Conservation (phyloP, 805 yeast species). For the Candida maesae region DNA sequence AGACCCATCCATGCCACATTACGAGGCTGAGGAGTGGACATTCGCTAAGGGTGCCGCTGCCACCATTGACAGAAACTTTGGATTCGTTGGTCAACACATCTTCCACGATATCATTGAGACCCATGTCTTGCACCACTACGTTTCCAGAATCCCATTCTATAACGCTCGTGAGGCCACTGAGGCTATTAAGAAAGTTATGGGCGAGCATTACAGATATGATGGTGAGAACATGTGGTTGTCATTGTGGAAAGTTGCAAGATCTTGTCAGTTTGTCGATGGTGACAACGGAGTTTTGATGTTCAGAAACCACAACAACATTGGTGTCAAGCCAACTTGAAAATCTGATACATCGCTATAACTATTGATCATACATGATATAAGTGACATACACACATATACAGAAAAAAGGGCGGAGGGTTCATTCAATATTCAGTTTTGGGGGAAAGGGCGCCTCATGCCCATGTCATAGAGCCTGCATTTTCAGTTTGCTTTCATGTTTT, state of each 20-base stretch:
- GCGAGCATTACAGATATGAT: conserved; percentile 64
- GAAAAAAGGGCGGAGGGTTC: no score
- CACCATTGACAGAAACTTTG: conserved; percentile 81
- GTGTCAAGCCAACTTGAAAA: conserved; percentile 27
- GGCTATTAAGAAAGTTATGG: conserved; percentile 81
- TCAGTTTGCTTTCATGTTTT: no score
- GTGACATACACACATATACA: no score
- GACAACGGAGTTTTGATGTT: conserved; percentile 69
- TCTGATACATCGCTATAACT: no score
- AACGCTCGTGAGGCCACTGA: conserved; percentile 77
- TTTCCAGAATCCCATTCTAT: conserved; percentile 82
- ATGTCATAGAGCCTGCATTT: no score
- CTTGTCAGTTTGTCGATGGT: conserved; percentile 73
- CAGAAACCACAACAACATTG: conserved; percentile 65
- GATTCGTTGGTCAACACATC: conserved; percentile 70
- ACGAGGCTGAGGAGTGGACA: conserved; percentile 71
- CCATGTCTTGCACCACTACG: conserved; percentile 83
- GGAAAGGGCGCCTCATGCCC: no score
- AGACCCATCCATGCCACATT: conserved; percentile 76
- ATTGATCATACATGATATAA: no score
- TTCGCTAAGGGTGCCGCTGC: conserved; percentile 90
- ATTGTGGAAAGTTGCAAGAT: conserved; percentile 59
- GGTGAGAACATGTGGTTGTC: conserved; percentile 72
- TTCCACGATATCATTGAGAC: conserved; percentile 91
- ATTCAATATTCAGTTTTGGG: no score